These are phyloP conservation scores for Bathelium albidoporum DNA, from an alignment of 495 filamentous ascomycete genomes.

Conservation along the genomic window DNA sequence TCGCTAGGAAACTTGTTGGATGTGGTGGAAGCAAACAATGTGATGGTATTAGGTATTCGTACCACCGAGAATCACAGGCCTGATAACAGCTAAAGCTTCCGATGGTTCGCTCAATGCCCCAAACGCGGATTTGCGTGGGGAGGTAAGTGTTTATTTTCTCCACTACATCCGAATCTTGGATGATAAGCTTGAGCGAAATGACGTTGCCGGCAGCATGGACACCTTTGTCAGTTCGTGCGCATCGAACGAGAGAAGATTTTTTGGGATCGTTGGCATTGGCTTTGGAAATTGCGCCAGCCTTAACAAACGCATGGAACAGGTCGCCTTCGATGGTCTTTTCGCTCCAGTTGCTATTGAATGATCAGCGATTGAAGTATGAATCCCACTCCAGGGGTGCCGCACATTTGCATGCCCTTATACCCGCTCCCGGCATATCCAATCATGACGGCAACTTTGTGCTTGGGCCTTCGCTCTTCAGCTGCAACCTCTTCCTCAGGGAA, in stretches of 20 bases:
- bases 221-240: constrained; percentile 93
- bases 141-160: constrained; percentile 82
- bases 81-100: constrained; percentile 86
- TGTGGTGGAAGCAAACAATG: constrained; percentile 88
- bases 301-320: constrained; percentile 80
- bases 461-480: constrained; percentile 72
- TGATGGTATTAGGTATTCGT: constrained; percentile 91
- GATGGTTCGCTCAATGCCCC: constrained; percentile 78
- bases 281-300: constrained; percentile 85
- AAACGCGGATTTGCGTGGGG: constrained; percentile 79
- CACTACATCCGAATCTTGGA: constrained; percentile 79
- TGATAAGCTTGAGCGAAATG: constrained; percentile 88
- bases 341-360: constrained; percentile 39
- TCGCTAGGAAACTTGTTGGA: constrained; percentile 71
- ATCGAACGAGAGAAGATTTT: constrained; percentile 88
- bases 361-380: constrained; percentile 18
- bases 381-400: background rate
- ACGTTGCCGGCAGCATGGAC: constrained; percentile 96
- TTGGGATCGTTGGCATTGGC: constrained; percentile 93
- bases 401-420: constrained; percentile 91
- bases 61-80: constrained; percentile 83
- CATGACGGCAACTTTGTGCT: constrained; percentile 90
- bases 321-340: constrained; percentile 97
- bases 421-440: constrained; percentile 95
- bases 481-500: constrained; percentile 73